phyloP scores from a whole-genome alignment of 257 asterid genomes.

The Ilex asprella region DNA sequence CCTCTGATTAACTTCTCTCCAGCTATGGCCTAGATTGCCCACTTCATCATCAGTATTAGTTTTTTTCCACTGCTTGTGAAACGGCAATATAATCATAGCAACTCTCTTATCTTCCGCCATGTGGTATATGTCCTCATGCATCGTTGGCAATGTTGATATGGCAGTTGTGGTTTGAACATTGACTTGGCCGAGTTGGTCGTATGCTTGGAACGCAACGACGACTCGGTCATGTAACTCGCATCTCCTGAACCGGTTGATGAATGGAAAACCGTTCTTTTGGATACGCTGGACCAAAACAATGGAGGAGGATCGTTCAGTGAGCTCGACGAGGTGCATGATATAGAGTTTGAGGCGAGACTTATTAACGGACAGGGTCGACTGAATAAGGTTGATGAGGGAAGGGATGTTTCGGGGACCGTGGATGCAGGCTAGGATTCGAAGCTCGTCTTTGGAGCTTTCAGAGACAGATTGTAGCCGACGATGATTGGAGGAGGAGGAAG shows the following conservation, averaged over 20 bases:
- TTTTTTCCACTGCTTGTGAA: conserved; percentile 34
- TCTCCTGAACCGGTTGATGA: conserved; percentile 27
- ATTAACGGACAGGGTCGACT: conserved; percentile 31
- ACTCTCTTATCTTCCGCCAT: conserved; percentile 31
- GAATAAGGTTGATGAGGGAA: conserved; percentile 34
- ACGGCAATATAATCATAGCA: conserved; percentile 27
- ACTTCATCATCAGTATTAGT: conserved; percentile 19
- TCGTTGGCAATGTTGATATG: conserved; percentile 28
- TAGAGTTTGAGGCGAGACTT: conserved; percentile 35
- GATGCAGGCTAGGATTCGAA: conserved; percentile 42
- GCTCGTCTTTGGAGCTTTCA: conserved; percentile 14
- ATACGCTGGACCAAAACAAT: conserved; percentile 36
- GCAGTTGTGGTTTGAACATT: conserved; percentile 21
- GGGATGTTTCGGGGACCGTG: conserved; percentile 39
- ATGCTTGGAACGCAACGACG: conserved; percentile 21
- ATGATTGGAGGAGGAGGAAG: conserved; percentile 9
- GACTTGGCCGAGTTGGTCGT: conserved; percentile 25
- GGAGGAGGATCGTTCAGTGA: conserved; percentile 58
- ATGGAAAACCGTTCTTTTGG: conserved; percentile 33
- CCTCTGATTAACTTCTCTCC: conserved; percentile 32
- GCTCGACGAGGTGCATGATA: conserved; percentile 40
- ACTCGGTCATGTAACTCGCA: conserved; percentile 22
- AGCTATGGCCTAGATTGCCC: conserved; percentile 20
- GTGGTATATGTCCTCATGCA: conserved; percentile 44
- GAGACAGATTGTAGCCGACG: conserved; percentile 11